phyloP scores from a whole-genome alignment of 768 basidiomycete species.

The Melanogaster broomeanus region DNA sequence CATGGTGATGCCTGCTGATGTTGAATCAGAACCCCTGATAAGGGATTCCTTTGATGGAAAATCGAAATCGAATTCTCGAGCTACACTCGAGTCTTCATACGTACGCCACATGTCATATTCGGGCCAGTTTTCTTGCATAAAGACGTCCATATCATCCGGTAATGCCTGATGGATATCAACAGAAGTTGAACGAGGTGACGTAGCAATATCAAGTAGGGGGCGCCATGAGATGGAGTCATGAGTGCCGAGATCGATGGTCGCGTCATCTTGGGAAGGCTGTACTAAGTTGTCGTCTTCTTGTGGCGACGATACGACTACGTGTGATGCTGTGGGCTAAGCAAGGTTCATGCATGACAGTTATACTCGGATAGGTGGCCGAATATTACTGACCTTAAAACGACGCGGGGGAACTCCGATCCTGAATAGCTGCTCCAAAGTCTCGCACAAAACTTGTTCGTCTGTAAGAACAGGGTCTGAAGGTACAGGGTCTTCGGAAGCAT shows the following conservation, averaged over 20 bases:
- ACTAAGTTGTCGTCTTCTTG: constrained; percentile 29
- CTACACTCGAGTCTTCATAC: constrained; percentile 5
- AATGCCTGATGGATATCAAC: constrained; percentile 1
- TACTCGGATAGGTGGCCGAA: constrained; percentile 1
- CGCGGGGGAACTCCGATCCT: constrained; percentile 41
- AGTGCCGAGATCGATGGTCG: constrained; percentile 1
- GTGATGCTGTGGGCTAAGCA: constrained; percentile 17
- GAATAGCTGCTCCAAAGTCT: constrained; percentile 47
- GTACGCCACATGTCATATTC: constrained; percentile 16
- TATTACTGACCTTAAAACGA: constrained; percentile 47
- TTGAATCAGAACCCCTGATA: constrained; percentile 21
- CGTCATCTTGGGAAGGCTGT: constrained; percentile 6
- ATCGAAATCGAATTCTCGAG: constrained; percentile 5
- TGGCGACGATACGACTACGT: constrained; percentile 5
- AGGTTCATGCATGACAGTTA: constrained; percentile 4
- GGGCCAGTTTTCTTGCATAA: constrained; percentile 13
- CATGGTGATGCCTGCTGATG: constrained; percentile 19
- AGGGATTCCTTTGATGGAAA: constrained; percentile 23
- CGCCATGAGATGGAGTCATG: constrained; percentile 8
- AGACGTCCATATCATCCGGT: constrained; percentile 18
- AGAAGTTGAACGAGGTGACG: not conserved
- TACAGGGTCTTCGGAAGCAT: constrained; percentile 7
- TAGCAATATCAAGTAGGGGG: constrained; percentile 14
- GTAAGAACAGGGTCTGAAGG: constrained; percentile 18
- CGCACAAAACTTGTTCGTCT: constrained; percentile 40